Evolutionary conservation across 306 rosid genomes (phyloP), one percentile per base, ranked within the genome.

Genomic region (Prunus fruticosa): DNA sequence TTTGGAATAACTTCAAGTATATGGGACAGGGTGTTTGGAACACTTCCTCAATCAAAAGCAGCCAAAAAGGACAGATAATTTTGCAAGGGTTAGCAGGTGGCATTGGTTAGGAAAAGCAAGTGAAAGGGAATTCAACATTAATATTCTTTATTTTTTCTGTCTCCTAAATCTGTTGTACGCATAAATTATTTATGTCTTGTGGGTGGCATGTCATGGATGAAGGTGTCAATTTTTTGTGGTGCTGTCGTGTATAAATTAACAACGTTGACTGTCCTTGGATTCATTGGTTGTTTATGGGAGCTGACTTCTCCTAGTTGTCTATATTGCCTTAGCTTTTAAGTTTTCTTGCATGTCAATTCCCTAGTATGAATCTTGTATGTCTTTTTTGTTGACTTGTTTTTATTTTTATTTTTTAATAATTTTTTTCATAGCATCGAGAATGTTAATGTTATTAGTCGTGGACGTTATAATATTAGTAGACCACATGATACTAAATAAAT

Each of bases 11-110:
- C 98, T 80, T 92, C 98, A 64, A 80, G 93, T 15, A 63, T 95
- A 8, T 95, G 98, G 98, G 98, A 95, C 84, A 83, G 52, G 84
- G 82, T 86, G 78, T 92, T 95, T 76, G 97, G 97, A 76, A 92
- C 98, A 45, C 92, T 90, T 72, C 97, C 97, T 65, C n/a, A 83
- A 53, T 64, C 89, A 4, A 92, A 92, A 79, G 68, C 76, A n/a
- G 93, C 84, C 45, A 75, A 25, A 56, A 88, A 87, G 74, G 80
- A 75, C 57, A 84, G 82, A 86, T 87, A 88, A 86, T 56, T 73
- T 50, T 74, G 75, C 49, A 68, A 84, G 72, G 14, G 50, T 56
- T 46, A 79, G 76, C 78, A 73, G 58, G 63, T 65, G 61, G 76
- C 73, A 34, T 86, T 76, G 80, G 82, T 83, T 77, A 75, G 85